These are phyloP conservation scores for Saksenaea vasiformis DNA, from an alignment of 371 early-diverging fungal genomes.

Conservation along the genomic window DNA sequence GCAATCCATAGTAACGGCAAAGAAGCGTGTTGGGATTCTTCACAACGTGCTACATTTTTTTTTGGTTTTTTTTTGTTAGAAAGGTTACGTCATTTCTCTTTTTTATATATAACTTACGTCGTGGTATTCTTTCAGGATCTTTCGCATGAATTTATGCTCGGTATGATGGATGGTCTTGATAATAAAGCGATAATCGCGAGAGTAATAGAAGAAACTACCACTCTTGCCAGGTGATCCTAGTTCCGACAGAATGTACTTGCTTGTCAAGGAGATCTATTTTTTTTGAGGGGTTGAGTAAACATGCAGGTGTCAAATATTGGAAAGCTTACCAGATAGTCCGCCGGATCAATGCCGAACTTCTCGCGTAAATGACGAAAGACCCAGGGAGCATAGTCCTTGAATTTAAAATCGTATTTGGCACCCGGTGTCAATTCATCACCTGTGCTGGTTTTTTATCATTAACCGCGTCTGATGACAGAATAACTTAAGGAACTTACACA, in stretches of 20 bases:
- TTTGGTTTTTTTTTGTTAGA: no score
- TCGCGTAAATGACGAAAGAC: slow-evolving; percentile 91
- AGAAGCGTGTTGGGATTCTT: slow-evolving; percentile 91
- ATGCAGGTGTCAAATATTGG: background rate
- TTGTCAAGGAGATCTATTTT: slow-evolving; percentile 84
- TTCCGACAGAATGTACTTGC: slow-evolving; percentile 96
- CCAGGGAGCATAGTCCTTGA: slow-evolving; percentile 98
- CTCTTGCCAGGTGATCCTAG: slow-evolving; percentile 96
- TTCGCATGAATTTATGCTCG: slow-evolving; percentile 92
- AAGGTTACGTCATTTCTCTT: background rate
- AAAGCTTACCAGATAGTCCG: slow-evolving; percentile 84
- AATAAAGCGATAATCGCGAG: slow-evolving; percentile 96
- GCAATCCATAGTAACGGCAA: slow-evolving; percentile 93
- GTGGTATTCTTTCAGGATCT: slow-evolving; percentile 86
- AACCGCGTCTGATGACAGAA: background rate
- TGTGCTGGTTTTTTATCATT: slow-evolving; percentile 45
- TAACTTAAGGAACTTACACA: slow-evolving; percentile 54
- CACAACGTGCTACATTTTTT: slow-evolving; percentile 78
- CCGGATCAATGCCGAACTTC: slow-evolving; percentile 86
- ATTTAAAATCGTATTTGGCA: slow-evolving; percentile 96
- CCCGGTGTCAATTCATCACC: slow-evolving; percentile 94
- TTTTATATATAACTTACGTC: slow-evolving; percentile 47
- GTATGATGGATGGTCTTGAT: slow-evolving; percentile 97
- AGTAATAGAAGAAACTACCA: slow-evolving; percentile 97
- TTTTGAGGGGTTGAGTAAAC: background rate